Evolutionary conservation across 2,329 filamentous ascomycete species (phyloP).

Genomic region (Curvularia verruculosa): DNA sequence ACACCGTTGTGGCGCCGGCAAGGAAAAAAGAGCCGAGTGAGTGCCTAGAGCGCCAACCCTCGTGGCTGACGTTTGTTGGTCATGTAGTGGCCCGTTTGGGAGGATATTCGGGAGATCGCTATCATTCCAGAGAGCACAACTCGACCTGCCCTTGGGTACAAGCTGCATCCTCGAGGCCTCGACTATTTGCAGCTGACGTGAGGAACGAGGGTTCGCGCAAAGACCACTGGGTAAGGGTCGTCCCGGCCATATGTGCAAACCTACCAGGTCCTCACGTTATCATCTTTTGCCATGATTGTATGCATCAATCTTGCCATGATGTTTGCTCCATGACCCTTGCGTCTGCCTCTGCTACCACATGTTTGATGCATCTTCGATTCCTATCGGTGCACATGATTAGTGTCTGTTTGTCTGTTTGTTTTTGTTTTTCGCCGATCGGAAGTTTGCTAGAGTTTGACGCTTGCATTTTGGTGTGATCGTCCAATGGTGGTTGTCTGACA

Average conservation of each 20-base stretch:
- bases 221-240: neutral
- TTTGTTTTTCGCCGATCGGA: slow-evolving; percentile 23
- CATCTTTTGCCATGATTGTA: no score
- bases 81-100: neutral
- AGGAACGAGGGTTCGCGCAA: neutral
- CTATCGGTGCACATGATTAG: slow-evolving; percentile 50
- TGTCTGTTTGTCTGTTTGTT: slow-evolving; percentile 40
- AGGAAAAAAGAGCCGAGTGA: neutral
- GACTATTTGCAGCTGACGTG: neutral
- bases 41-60: neutral
- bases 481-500: slow-evolving; percentile 44
- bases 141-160: neutral
- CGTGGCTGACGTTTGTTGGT: neutral
- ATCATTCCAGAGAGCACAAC: no score
- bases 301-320: neutral
- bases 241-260: neutral
- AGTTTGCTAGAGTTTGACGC: slow-evolving; percentile 37
- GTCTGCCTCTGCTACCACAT: slow-evolving; percentile 46
- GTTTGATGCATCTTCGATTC: slow-evolving; percentile 50
- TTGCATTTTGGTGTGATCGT: slow-evolving; percentile 44
- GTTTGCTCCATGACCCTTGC: slow-evolving; percentile 11
- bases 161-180: neutral
- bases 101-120: neutral
- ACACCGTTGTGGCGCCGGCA: neutral
- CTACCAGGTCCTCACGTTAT: neutral